Evolutionary conservation across 345 rosid species (phyloP).

Genomic region (Barbarea vulgaris): DNA sequence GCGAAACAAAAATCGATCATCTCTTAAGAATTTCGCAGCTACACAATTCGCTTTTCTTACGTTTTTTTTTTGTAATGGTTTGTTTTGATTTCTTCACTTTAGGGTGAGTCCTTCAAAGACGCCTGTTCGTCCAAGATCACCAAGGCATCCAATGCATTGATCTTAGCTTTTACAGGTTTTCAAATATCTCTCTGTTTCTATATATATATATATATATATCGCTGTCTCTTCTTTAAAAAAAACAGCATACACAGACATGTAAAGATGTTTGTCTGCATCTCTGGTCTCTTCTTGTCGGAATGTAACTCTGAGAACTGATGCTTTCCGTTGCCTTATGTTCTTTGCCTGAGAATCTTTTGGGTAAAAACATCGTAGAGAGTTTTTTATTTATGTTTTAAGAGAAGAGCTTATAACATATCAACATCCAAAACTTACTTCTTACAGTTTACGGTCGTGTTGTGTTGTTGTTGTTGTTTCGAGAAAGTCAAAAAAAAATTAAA

Average conservation of each 20-base stretch:
- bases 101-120: constrained; percentile 99
- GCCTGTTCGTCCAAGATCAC: constrained; percentile 89
- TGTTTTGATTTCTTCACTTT: constrained; percentile 35
- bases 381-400: constrained; percentile 4
- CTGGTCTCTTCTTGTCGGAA: constrained; percentile 39
- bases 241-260: constrained; percentile 43
- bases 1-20: constrained; percentile 15
- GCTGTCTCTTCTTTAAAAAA: constrained; percentile 28
- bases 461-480: background rate
- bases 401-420: constrained; percentile 13
- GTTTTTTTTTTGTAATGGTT: constrained; percentile 8
- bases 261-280: constrained; percentile 48
- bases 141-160: constrained; percentile 73
- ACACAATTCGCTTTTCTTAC: background rate
- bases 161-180: constrained; percentile 40
- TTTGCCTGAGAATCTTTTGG: constrained; percentile 30
- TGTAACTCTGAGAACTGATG: constrained; percentile 40
- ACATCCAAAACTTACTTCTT: background rate
- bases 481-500: background rate
- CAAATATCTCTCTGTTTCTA: constrained; percentile 18
- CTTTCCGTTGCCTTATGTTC: constrained; percentile 7
- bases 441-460: background rate
- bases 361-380: constrained; percentile 29
- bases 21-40: background rate
- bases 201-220: constrained; percentile 9